A percentile compares a stretch with the other conserved stretches of the same genome.
These are phyloP conservation scores for Suillus subluteus DNA, from an alignment of 768 basidiomycete genomes.

Conservation along the genomic window DNA sequence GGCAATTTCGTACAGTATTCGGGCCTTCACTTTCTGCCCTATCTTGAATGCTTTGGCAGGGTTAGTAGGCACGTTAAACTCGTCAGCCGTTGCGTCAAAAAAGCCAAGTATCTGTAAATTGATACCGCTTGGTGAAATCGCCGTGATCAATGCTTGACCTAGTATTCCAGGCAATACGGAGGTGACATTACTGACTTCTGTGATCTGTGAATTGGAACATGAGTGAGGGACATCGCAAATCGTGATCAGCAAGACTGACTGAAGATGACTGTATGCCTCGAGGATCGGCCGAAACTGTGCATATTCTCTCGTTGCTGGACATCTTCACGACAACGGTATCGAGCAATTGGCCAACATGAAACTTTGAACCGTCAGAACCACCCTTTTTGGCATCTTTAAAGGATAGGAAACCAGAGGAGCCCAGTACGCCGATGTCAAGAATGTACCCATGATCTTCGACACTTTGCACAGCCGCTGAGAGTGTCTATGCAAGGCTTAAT, in stretches of 20 bases:
- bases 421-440: slow-evolving; percentile 80
- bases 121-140: slow-evolving; percentile 71
- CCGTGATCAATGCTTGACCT: slow-evolving; percentile 82
- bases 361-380: slow-evolving; percentile 30
- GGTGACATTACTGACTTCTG: slow-evolving; percentile 69
- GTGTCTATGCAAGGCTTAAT: slow-evolving; percentile 48
- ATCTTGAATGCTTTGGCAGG: slow-evolving; percentile 53
- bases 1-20: slow-evolving; percentile 82
- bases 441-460: slow-evolving; percentile 97
- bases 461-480: slow-evolving; percentile 79
- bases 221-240: slow-evolving; percentile 6
- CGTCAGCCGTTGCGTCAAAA: slow-evolving; percentile 89
- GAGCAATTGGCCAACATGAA: slow-evolving; percentile 71
- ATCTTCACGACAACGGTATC: slow-evolving; percentile 68
- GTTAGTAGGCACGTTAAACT: slow-evolving; percentile 66
- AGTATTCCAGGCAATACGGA: slow-evolving; percentile 88
- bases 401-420: slow-evolving; percentile 82
- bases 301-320: slow-evolving; percentile 53
- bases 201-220: slow-evolving; percentile 47
- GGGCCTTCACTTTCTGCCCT: slow-evolving; percentile 79
- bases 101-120: slow-evolving; percentile 90
- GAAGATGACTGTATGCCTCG: slow-evolving; percentile 51
- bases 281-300: slow-evolving; percentile 70
- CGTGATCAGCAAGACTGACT: slow-evolving; percentile 43
- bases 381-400: slow-evolving; percentile 77